Evolutionary conservation across 352 stramenopile genomes (phyloP), one percentile per base, ranked within the genome.

Genomic region (Globisporangium sylvaticum): DNA sequence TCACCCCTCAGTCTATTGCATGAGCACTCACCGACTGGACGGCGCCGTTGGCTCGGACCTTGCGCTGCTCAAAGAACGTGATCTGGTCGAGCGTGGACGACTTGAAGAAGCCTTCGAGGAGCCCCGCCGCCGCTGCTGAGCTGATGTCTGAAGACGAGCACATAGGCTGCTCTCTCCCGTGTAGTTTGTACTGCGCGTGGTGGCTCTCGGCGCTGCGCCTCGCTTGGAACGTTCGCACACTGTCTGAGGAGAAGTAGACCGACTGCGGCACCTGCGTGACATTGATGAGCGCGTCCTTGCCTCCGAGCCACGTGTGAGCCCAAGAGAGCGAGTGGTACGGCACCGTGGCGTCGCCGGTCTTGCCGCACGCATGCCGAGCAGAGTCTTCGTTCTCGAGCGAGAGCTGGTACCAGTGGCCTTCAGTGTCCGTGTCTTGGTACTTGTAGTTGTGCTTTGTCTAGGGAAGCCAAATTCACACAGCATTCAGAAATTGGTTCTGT

Each of bases 321-420:
- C 77, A 92, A 8, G 86, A 90, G 14, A 94, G 72, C 29, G 86
- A 94, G 72, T 94, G 84, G 57, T 94, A 94, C 14, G 81, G 70
- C 24, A 91, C 84, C 4, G 86, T 94, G 63, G 73, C 82, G 53
- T 94, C 86, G 15, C 86, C 84, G 3, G 83, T 92, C 66, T 91
- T 91, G 63, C 72, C 76, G 72, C 86, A 94, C 12, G 82, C 78
- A 32, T 76, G 68, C 32, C 75, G 70, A 9, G 75, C 62, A 1
- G 74, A 78, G 58, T 79, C 61, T 62, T 93, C 84, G 39, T 88
- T 74, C 32, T 72, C 68, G 39, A 86, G 68, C 52, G 84, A 61
- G 32, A 93, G 31, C 58, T 90, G 79, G 62, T 84, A 88, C 84
- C 84, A 93, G 54, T 89, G 74, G 0, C 80, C 81, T 0, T 72